Conservation (phyloP, 2,329 filamentous ascomycete genomes). For the Myriangium duriaei region DNA sequence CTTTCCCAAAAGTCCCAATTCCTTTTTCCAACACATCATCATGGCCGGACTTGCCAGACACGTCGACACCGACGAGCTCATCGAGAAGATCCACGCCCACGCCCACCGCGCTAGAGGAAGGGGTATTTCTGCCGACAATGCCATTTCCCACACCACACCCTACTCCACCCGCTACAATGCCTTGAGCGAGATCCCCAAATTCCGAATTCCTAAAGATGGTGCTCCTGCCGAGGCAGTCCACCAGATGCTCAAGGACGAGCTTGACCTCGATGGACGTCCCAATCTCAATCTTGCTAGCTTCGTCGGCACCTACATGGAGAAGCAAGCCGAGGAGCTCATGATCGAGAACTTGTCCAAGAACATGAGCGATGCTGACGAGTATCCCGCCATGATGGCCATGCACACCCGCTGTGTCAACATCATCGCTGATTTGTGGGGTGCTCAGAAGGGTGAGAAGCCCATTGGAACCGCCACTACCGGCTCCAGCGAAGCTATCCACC, state of each 20-base stretch:
- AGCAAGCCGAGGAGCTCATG: constrained; percentile 49
- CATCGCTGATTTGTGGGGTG: constrained; percentile 53
- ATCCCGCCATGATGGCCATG: constrained; percentile 39
- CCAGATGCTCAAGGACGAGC: constrained; percentile 45
- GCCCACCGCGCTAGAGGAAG: constrained; percentile 26
- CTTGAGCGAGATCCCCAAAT: constrained; percentile 45
- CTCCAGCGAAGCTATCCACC: constrained; percentile 57
- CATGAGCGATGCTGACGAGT: constrained; percentile 57
- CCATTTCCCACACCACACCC: constrained; percentile 40
- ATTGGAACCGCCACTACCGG: constrained; percentile 60
- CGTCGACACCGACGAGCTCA: constrained; percentile 37
- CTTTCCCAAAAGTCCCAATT: too few species aligned
- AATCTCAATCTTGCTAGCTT: constrained; percentile 59
- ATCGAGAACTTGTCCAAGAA: constrained; percentile 59
- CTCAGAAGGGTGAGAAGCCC: constrained; percentile 48
- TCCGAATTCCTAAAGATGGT: constrained; percentile 44
- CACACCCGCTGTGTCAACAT: constrained; percentile 58
- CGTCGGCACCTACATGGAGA: constrained; percentile 61
- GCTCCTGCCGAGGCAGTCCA: constrained; percentile 51
- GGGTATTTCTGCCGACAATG: constrained; percentile 24
- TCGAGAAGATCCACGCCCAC: constrained; percentile 39
- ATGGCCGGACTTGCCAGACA: constrained; percentile 40
- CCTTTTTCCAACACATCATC: too few species aligned
- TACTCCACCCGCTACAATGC: constrained; percentile 47
- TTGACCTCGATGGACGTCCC: constrained; percentile 53